phyloP scores from a whole-genome alignment of 75 land plant species.

The Cryptomeria japonica region DNA sequence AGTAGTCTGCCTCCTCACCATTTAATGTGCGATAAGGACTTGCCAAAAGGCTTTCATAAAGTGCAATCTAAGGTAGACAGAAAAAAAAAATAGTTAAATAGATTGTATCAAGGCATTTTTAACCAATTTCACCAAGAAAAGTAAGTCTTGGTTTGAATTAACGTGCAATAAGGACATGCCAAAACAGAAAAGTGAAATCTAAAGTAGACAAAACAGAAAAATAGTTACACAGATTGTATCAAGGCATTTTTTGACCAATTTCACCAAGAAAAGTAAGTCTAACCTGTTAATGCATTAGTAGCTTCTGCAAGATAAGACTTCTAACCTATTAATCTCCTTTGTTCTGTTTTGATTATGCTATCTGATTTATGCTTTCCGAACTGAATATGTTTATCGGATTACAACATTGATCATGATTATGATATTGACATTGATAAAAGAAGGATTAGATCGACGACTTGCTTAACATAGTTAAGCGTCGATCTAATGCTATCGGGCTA shows the following conservation, averaged over 20 bases:
- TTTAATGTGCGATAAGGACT: slow-evolving; percentile 84
- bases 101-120: neutral
- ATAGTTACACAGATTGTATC: neutral
- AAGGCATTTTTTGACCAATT: neutral
- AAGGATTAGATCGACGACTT: no score
- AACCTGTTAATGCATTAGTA: no score
- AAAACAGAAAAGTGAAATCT: slow-evolving; percentile 82
- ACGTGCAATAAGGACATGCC: slow-evolving; percentile 76
- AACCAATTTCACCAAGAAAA: neutral
- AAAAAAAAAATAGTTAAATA: neutral
- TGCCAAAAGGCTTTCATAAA: slow-evolving; percentile 78
- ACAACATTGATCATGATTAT: no score
- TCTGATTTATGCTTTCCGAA: no score
- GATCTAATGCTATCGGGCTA: no score
- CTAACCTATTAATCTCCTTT: no score
- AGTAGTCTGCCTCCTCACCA: slow-evolving; percentile 95
- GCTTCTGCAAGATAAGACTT: no score
- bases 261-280: neutral
- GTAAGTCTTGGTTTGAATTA: neutral
- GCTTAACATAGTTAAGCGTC: no score
- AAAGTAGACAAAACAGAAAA: slow-evolving; percentile 11
- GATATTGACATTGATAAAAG: no score
- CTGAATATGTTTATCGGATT: no score
- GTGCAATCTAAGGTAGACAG: slow-evolving; percentile 54
- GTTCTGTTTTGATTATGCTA: no score